Conservation (phyloP, 1,139 yeast genomes). For the Taphrina wiesneri region DNA sequence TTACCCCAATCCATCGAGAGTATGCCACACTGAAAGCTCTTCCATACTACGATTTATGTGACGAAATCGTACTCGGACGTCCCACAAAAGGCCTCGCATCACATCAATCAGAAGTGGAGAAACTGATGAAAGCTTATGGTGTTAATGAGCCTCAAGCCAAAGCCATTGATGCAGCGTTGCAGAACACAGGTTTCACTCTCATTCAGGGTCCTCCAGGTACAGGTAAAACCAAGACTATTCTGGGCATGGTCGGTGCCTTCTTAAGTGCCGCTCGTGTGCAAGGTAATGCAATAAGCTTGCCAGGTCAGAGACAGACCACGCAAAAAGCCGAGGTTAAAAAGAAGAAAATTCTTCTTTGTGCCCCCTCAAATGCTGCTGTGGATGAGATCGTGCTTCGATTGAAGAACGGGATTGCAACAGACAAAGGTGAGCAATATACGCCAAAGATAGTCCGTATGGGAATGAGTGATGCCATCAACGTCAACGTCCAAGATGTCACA, state of each 20-base stretch:
- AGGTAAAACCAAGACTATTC: constrained; percentile 94
- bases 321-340: constrained; percentile 42
- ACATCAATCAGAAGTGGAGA: constrained; percentile 36
- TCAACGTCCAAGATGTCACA: constrained; percentile 77
- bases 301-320: constrained; percentile 42
- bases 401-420: constrained; percentile 65
- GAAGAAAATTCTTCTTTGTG: constrained; percentile 75
- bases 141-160: constrained; percentile 87
- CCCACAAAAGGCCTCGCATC: constrained; percentile 39
- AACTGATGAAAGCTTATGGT: constrained; percentile 50
- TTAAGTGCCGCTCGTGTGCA: constrained; percentile 51
- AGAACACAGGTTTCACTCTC: constrained; percentile 73
- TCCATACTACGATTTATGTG: constrained; percentile 71
- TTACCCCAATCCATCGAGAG: constrained; percentile 93
- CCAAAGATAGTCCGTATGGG: constrained; percentile 90
- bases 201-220: constrained; percentile 99
- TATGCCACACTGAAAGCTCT: constrained; percentile 79
- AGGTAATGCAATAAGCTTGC: constrained; percentile 46
- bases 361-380: constrained; percentile 98
- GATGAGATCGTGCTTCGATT: constrained; percentile 92
- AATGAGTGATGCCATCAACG: constrained; percentile 81
- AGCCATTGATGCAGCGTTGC: constrained; percentile 76
- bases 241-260: constrained; percentile 84
- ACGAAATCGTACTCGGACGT: constrained; percentile 63
- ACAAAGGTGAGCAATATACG: constrained; percentile 51